Conservation (phyloP, 2,329 filamentous ascomycete genomes). For the Paramyrothecium roridum region DNA sequence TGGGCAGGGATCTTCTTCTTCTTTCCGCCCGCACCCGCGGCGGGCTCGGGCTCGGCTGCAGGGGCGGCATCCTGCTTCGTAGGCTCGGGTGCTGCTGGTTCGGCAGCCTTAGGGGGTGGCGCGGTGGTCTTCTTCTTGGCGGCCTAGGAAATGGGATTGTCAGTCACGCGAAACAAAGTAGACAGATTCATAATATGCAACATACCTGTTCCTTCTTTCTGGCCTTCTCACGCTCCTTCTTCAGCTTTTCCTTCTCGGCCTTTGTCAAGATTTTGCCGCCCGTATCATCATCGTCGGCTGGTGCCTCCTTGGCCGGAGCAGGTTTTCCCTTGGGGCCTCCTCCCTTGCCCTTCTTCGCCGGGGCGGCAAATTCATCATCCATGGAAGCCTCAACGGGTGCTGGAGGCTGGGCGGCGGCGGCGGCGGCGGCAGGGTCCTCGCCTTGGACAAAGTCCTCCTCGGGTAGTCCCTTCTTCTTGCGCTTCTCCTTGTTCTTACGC, state of each 20-base stretch:
- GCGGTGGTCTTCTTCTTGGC: conserved; percentile 72
- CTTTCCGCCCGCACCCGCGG: conserved; percentile 49
- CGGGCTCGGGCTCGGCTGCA: conserved; percentile 29
- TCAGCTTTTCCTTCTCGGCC: conserved; percentile 96
- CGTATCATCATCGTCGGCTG: conserved; percentile 48
- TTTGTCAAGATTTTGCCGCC: conserved; percentile 81
- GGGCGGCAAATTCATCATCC: conserved; percentile 82
- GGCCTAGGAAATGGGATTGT: conserved; percentile 41
- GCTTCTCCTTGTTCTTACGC: conserved; percentile 79
- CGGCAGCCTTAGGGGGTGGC: conserved; percentile 15
- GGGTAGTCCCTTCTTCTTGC: conserved; percentile 79
- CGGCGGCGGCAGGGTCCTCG: conserved; percentile 61
- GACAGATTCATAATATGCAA: neutral
- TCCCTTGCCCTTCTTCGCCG: conserved; percentile 71
- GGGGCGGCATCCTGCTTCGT: conserved; percentile 64
- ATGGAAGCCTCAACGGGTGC: conserved; percentile 76
- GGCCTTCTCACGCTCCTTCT: conserved; percentile 98
- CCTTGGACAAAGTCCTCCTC: conserved; percentile 70
- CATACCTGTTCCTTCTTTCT: conserved; percentile 93
- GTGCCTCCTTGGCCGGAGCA: conserved; percentile 27
- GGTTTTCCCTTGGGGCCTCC: conserved; percentile 44
- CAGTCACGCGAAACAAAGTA: neutral
- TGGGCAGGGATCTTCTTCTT: conserved; percentile 90
- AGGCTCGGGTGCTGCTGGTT: conserved; percentile 30
- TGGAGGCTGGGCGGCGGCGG: conserved; percentile 78